Percentiles rank a stretch among this genome's conserved stretches.
These are phyloP conservation scores for Puccinia triticina DNA, from an alignment of 1,284 basidiomycete species.

Conservation along the genomic window DNA sequence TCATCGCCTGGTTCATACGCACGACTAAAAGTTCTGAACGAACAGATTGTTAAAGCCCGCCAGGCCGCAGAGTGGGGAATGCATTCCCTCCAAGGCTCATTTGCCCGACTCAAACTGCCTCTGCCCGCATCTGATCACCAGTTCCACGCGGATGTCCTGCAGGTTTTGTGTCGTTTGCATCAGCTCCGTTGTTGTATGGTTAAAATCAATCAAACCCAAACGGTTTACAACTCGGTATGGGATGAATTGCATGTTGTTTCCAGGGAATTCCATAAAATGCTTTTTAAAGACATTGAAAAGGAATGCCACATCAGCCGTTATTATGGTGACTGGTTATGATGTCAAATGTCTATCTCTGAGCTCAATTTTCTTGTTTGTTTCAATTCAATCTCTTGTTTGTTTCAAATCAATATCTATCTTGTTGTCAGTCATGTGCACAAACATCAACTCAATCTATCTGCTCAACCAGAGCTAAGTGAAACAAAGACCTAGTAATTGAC, in stretches of 20 bases:
- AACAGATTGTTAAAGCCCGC: conserved; percentile 61
- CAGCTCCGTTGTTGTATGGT: conserved; percentile 60
- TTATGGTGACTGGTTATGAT: not conserved
- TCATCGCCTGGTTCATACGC: conserved; percentile 55
- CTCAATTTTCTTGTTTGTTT: not conserved
- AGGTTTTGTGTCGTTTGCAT: conserved; percentile 58
- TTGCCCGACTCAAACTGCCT: conserved; percentile 61
- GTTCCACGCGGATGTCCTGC: conserved; percentile 59
- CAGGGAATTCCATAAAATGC: not conserved
- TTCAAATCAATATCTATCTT: too few relatives aligned
- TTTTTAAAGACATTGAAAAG: not conserved
- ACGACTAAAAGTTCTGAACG: conserved; percentile 57
- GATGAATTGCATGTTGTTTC: not conserved
- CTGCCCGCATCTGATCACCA: conserved; percentile 61
- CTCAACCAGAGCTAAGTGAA: too few relatives aligned
- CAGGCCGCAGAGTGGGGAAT: conserved; percentile 66
- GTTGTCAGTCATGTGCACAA: too few relatives aligned
- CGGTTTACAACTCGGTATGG: conserved; percentile 60
- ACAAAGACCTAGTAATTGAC: too few relatives aligned
- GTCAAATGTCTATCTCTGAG: not conserved
- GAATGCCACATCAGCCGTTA: not conserved
- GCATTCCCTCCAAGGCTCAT: conserved; percentile 57
- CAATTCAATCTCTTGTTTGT: too few relatives aligned
- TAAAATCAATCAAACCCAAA: conserved; percentile 62
- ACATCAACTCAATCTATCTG: too few relatives aligned